phyloP scores from a whole-genome alignment of 345 rosid species.

The Angophora floribunda region DNA sequence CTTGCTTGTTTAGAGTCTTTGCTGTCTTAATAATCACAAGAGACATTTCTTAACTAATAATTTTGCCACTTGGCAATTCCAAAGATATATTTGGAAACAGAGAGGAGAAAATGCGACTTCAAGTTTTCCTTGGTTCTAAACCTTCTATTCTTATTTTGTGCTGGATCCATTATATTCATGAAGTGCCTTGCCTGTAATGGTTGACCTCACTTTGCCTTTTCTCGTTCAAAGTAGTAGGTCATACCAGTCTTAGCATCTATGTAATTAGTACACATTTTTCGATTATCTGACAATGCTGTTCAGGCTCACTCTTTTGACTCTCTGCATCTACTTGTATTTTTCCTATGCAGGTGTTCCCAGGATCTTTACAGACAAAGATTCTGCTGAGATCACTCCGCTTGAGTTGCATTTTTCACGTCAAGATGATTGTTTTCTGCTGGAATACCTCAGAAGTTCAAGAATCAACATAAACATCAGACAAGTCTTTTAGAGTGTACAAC shows the following conservation, averaged over 20 bases:
- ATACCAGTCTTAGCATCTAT: neutral
- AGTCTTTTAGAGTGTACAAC: slow-evolving; percentile 33
- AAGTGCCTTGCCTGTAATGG: neutral
- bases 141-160: neutral
- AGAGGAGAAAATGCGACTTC: neutral
- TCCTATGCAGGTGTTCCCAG: slow-evolving; percentile 60
- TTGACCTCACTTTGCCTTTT: neutral
- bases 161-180: neutral
- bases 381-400: slow-evolving; percentile 49
- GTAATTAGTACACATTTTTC: neutral
- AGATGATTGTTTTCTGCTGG: slow-evolving; percentile 24
- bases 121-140: neutral
- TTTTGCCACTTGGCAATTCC: neutral
- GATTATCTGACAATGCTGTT: neutral
- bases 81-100: neutral
- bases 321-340: neutral
- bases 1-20: neutral
- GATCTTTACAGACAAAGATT: slow-evolving; percentile 57
- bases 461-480: slow-evolving; percentile 87
- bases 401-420: slow-evolving; percentile 32
- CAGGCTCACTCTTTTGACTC: neutral
- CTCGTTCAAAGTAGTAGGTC: neutral
- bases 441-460: slow-evolving; percentile 71
- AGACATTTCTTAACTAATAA: neutral
- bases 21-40: neutral